phyloP scores from a whole-genome alignment of 805 yeast genomes.

The Starmerella sirachaensis region DNA sequence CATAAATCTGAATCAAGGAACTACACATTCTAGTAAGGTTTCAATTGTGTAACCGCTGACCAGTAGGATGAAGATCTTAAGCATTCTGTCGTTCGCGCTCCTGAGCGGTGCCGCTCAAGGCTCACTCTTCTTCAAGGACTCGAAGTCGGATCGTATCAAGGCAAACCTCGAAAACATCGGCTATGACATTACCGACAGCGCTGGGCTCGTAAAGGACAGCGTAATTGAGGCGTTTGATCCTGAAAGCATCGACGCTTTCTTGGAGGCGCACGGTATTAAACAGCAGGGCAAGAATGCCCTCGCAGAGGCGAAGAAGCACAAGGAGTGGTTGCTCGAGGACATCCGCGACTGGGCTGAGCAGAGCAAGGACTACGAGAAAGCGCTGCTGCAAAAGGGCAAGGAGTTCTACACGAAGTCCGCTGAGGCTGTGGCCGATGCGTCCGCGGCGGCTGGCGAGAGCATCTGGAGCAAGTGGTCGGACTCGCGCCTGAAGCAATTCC shows the following conservation, averaged over 20 bases:
- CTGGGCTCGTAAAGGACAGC: conserved; percentile 29
- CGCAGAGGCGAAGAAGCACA: conserved; percentile 26
- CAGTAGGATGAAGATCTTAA: conserved; percentile 6
- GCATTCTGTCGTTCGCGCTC: background rate
- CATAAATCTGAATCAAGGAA: background rate
- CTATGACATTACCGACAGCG: conserved; percentile 28
- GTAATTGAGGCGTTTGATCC: conserved; percentile 35
- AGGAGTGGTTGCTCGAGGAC: conserved; percentile 26
- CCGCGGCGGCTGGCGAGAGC: conserved; percentile 5
- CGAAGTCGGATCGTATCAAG: conserved; percentile 23
- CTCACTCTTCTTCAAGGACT: conserved; percentile 16
- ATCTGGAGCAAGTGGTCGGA: conserved; percentile 26
- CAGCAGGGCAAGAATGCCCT: conserved; percentile 20
- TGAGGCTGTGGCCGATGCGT: conserved; percentile 1
- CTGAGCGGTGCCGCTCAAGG: conserved; percentile 6
- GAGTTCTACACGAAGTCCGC: conserved; percentile 16
- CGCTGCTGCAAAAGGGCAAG: conserved; percentile 19
- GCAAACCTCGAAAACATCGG: conserved; percentile 27
- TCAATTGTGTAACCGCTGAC: background rate
- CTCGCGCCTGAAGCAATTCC: conserved; percentile 26
- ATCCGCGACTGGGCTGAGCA: conserved; percentile 17
- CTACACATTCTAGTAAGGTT: background rate
- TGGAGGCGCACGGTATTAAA: conserved; percentile 30
- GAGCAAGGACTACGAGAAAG: conserved; percentile 13
- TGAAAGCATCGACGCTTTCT: conserved; percentile 34